Conservation (phyloP, 129 eudicot species). For the Saussurea involucrata region DNA sequence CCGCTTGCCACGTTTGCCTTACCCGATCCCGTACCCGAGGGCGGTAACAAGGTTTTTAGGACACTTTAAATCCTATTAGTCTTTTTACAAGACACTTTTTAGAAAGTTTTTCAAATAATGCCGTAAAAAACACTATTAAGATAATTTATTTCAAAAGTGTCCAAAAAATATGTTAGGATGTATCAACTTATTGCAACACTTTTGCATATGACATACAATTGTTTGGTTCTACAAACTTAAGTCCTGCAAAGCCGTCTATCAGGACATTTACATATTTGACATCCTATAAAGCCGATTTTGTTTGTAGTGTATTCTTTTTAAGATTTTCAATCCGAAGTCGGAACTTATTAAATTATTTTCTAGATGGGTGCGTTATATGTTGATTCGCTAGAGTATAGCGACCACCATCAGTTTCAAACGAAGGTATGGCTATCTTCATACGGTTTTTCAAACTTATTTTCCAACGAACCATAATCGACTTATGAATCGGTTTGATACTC, state of each 20-base stretch:
- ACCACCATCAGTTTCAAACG: constrained; percentile 61
- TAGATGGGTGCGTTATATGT: constrained; percentile 65
- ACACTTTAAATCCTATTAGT: not conserved
- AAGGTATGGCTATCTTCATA: constrained; percentile 40
- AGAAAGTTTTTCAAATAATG: not conserved
- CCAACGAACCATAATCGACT: not conserved
- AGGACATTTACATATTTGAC: not conserved
- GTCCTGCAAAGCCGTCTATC: not conserved
- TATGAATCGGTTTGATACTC: not conserved
- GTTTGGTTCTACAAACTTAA: not conserved
- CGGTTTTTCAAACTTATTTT: not conserved
- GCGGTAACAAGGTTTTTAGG: not conserved
- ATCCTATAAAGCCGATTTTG: not conserved
- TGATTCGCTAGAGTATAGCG: constrained; percentile 77
- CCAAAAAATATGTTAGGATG: not conserved
- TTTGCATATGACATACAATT: not conserved
- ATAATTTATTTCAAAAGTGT: not conserved
- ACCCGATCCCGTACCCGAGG: too few relatives aligned
- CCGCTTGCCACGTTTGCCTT: too few relatives aligned
- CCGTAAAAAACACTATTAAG: not conserved
- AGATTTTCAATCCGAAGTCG: not conserved
- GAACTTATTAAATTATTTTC: not conserved
- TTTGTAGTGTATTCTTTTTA: not conserved
- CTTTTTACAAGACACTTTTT: not conserved
- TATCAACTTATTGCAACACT: not conserved